Percentiles rank a stretch among this genome's conserved stretches.
These are phyloP conservation scores for Leptomonas seymouri DNA, from an alignment of 208 protist genomes.

Conservation along the genomic window DNA sequence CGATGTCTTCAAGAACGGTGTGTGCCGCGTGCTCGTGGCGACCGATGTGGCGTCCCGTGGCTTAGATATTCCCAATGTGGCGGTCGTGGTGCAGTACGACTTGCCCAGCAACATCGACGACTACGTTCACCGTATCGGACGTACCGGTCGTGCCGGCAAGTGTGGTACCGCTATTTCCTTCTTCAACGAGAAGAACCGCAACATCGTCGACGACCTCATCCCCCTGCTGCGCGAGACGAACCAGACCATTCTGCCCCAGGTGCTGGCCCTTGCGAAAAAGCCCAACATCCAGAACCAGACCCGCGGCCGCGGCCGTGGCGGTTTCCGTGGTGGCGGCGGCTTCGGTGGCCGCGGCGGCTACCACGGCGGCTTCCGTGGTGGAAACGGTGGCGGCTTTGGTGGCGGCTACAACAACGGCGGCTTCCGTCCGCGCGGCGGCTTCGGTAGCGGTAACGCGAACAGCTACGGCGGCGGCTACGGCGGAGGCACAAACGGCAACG, in stretches of 20 bases:
- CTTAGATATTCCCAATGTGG: slow-evolving; percentile 98
- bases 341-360: slow-evolving; percentile 28
- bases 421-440: slow-evolving; percentile 18
- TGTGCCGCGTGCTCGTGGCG: slow-evolving; percentile 94
- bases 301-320: slow-evolving; percentile 54
- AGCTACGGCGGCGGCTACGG: slow-evolving; percentile 26
- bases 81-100: slow-evolving; percentile 98
- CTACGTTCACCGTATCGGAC: slow-evolving; percentile 99
- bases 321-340: slow-evolving; percentile 42
- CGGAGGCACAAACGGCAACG: slow-evolving; percentile 32
- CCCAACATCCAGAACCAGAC: slow-evolving; percentile 63
- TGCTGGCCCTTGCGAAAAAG: slow-evolving; percentile 82
- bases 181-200: slow-evolving; percentile 95
- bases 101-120: slow-evolving; percentile 98
- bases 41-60: slow-evolving; percentile 98
- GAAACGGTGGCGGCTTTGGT: slow-evolving; percentile 13
- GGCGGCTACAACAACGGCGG: slow-evolving; percentile 10
- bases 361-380: slow-evolving; percentile 27
- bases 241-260: slow-evolving; percentile 72
- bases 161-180: slow-evolving; percentile 96
- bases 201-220: slow-evolving; percentile 90
- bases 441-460: slow-evolving; percentile 22
- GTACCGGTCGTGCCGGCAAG: slow-evolving; percentile 99
- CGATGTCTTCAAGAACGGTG: slow-evolving; percentile 89
- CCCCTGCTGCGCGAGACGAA: slow-evolving; percentile 85